A percentile compares a stretch with the other conserved stretches of the same genome.
These are phyloP conservation scores for Trichosporon inkin DNA, from an alignment of 1,284 basidiomycete genomes.

Conservation along the genomic window DNA sequence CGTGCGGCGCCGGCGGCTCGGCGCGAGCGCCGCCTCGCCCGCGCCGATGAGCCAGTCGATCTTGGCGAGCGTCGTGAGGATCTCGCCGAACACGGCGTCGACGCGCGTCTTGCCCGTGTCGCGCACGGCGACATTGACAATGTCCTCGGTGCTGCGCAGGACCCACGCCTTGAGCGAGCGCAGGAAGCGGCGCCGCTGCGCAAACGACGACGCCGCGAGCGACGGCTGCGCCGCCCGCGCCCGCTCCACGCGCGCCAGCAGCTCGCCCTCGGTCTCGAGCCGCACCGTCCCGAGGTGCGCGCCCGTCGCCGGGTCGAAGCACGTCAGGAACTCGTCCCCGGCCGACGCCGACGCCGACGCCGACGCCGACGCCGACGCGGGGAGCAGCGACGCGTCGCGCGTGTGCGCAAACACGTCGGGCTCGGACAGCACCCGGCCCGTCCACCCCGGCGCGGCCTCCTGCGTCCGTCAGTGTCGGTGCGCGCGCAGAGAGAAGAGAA, in stretches of 20 bases:
- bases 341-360: constrained; percentile 35
- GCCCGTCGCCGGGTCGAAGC: constrained; percentile 85
- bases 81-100: constrained; percentile 84
- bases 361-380: constrained; percentile 32
- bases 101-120: constrained; percentile 95
- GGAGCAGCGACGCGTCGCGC: constrained; percentile 31
- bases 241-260: constrained; percentile 56
- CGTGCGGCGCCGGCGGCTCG: constrained; percentile 67
- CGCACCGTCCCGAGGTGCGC: constrained; percentile 53
- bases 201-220: constrained; percentile 71
- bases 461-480: constrained; percentile 11
- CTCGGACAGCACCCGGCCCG: constrained; percentile 25
- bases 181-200: constrained; percentile 71
- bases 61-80: constrained; percentile 82
- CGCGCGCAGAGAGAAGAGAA: constrained; percentile 5
- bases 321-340: constrained; percentile 69
- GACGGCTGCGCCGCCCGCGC: constrained; percentile 65
- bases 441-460: constrained; percentile 32
- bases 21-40: constrained; percentile 68
- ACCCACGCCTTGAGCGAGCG: constrained; percentile 85
- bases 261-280: constrained; percentile 65
- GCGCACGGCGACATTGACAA: constrained; percentile 82
- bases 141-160: constrained; percentile 68
- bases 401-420: constrained; percentile 35
- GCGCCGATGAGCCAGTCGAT: constrained; percentile 71